Evolutionary conservation across 2,329 filamentous ascomycete genomes (phyloP), one percentile per base, ranked within the genome.

Genomic region (Colletotrichum tofieldiae): DNA sequence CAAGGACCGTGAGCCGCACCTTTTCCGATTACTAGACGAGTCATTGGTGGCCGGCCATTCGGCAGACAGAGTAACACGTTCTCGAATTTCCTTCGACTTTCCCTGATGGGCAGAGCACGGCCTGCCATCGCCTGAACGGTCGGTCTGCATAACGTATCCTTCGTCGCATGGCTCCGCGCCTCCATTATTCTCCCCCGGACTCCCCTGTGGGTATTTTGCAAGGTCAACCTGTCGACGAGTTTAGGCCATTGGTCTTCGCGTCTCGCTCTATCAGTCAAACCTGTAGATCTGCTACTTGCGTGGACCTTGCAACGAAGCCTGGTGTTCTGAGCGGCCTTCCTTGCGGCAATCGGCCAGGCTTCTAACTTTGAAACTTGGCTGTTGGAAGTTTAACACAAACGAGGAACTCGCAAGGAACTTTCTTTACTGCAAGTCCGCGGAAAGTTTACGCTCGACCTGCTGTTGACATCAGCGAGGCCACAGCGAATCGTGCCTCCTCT

Each of bases 291-390:
- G 26, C 16, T 16, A 9, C 35, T 54, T 29, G 16, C 45, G 54
- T 60, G 65, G 60, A 20, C 68, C 43, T 58, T 61, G 65, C 47
- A 55, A 37, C 59, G 29, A 35, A 69, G 70, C 60, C 65, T 49
- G 59, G 43, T 70, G 52, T 70, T 49, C 52, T 72, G 60, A 20
- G 29, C 59, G 39, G 47, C 60, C 39, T 72, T 72, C 65, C 69
- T 49, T 65, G 54, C 59, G 18, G 60, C 65, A 41, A 61, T 69
- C 59, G 49, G 49, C 65, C 65, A 49, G 52, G 54, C 65, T 35
- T 69, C 52, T 45, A 47, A 64, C 32, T 72, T 18, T 72, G 70
- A 69, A 72, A 65, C 59, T 65, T 72, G 65, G 54, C 54, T 56
- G 70, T 65, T 72, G 59, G 70, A 70, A 65, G 70, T 65, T 51